Conservation (phyloP, 2,329 filamentous ascomycete genomes). For the Alternaria sp. region DNA sequence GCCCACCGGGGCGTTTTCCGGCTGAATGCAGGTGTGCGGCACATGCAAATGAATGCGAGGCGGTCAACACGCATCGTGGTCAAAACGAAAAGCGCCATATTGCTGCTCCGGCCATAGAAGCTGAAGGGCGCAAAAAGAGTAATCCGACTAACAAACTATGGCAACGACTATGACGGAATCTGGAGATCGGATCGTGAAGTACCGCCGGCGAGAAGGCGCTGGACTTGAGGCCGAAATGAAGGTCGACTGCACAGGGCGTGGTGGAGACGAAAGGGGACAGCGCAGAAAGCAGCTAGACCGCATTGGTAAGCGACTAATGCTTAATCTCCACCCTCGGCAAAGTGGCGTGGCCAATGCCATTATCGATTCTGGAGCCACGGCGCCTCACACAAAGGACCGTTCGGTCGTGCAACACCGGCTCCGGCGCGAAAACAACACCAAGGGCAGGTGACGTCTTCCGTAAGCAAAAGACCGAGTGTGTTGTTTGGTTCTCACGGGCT, state of each 20-base stretch:
- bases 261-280: constrained; percentile 14
- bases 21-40: constrained; percentile 16
- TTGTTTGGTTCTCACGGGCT: constrained; percentile 7
- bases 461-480: neutral
- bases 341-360: constrained; percentile 13
- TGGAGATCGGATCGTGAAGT: constrained; percentile 8
- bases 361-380: constrained; percentile 22
- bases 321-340: constrained; percentile 26
- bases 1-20: constrained; percentile 13
- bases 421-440: neutral
- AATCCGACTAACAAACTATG: neutral
- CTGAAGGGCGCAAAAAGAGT: constrained; percentile 2
- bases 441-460: neutral
- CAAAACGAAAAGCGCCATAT: neutral
- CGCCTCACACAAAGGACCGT: constrained; percentile 11
- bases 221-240: constrained; percentile 33
- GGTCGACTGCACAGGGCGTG: constrained; percentile 12
- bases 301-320: constrained; percentile 10
- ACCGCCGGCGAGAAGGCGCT: constrained; percentile 4
- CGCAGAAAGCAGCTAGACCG: constrained; percentile 14
- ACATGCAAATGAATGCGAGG: constrained; percentile 18
- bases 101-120: neutral
- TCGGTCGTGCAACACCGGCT: constrained; percentile 13
- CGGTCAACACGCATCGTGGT: constrained; percentile 6
- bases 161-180: constrained; percentile 12